These are phyloP conservation scores for Diutina ranongensis DNA, from an alignment of 1,139 yeast species.

Conservation along the genomic window DNA sequence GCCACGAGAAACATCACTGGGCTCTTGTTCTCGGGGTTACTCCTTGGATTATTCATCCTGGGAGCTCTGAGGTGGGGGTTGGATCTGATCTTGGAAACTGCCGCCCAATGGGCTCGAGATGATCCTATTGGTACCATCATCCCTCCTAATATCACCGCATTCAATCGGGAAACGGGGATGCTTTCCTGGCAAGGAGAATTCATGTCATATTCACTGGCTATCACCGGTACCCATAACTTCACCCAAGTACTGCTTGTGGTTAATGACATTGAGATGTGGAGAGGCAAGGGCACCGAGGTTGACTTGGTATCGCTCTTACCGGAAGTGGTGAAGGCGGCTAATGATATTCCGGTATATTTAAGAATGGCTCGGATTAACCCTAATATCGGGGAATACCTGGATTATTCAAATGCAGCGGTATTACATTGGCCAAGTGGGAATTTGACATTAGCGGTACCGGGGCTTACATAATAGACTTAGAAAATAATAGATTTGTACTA, in stretches of 20 bases:
- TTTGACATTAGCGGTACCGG: constrained; percentile 1
- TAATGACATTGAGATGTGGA: constrained; percentile 70
- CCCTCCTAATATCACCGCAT: constrained; percentile 45
- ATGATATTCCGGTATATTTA: constrained; percentile 33
- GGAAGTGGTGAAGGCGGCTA: constrained; percentile 12
- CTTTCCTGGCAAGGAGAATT: constrained; percentile 22
- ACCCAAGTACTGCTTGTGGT: constrained; percentile 52
- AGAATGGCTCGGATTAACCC: constrained; percentile 44
- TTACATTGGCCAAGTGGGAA: constrained; percentile 38
- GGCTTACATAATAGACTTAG: neutral
- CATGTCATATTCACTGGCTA: constrained; percentile 5
- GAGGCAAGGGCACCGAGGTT: constrained; percentile 36
- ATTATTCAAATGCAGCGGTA: constrained; percentile 47
- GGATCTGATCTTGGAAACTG: constrained; percentile 80
- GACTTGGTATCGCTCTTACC: constrained; percentile 28
- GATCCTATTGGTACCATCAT: constrained; percentile 56
- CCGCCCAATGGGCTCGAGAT: constrained; percentile 51
- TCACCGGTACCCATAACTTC: constrained; percentile 9
- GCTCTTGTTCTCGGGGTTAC: constrained; percentile 66
- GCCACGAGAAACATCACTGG: constrained; percentile 67
- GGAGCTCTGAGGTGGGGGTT: constrained; percentile 93
- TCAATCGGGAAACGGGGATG: constrained; percentile 20
- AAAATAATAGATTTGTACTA: neutral
- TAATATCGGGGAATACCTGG: constrained; percentile 28
- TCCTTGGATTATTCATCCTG: constrained; percentile 68